Evolutionary conservation across 176 grass and related monocot species (phyloP), one percentile per base, ranked within the genome.

Genomic region (Triticum timopheevii): DNA sequence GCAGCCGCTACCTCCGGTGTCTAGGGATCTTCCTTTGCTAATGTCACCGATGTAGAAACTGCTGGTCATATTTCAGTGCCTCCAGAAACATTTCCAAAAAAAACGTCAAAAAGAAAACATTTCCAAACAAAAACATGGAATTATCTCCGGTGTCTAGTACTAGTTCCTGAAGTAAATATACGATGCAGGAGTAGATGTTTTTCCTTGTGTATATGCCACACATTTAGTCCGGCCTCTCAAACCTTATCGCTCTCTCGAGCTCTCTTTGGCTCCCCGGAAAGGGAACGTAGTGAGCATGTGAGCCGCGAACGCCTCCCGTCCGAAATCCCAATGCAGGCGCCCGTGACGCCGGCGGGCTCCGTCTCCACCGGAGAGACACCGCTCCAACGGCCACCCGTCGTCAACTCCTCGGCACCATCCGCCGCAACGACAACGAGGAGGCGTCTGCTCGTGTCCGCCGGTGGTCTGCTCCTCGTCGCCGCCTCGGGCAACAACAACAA

Each of bases 361-460:
- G 11, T 76, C 42, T 76, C 73, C 15, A 76, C 73, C 73, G 24
- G 73, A 76, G 16, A 24, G 17, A 16, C 73, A 3, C 44, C 24
- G 27, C 13, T 76, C 50, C 24, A 10, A 19, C 44, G 44, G 27
- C 8, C 73, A 76, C 42, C 73, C 44, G 22, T 65, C 44, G 22
- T 45, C 78, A 5, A 13, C 17, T 15, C 63, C 31, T 39, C 76
- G 13, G 22, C 80, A 13, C 23, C 86, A 4, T n/a, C 77, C 7
- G 16, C n/a, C 1, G 1, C 63, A 34, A 83, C 39, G 30, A 36
- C 28, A 16, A 88, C 40, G 30, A 36, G 35, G 16, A 91, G 92
- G 86, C 87, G 83, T 25, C 84, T 78, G 64, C 77, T 93, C 11
- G 50, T 90, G 69, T 65, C 82, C 54, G 82, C 89, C 33, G 28